A percentile compares a stretch with the other conserved stretches of the same genome.
These are phyloP conservation scores for Sporobolomyces roseus DNA, from an alignment of 768 basidiomycete genomes.

Conservation along the genomic window DNA sequence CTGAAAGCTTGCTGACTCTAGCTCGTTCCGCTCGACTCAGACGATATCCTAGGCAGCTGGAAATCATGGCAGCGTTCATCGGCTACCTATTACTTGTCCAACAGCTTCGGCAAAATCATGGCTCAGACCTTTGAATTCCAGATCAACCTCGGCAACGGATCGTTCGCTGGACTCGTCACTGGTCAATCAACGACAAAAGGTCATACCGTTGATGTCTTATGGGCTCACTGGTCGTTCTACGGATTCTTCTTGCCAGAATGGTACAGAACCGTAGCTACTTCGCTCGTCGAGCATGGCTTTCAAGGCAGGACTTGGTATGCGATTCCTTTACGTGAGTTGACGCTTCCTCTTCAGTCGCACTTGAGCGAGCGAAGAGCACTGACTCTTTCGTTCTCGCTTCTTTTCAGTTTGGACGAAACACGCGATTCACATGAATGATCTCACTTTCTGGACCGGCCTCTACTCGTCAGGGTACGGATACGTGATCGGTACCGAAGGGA, in stretches of 20 bases:
- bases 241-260: slow-evolving; percentile 14
- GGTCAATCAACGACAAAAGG: slow-evolving; percentile 18
- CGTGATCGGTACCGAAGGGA: background rate
- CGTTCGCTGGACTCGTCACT: slow-evolving; percentile 26
- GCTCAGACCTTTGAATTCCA: slow-evolving; percentile 24
- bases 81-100: slow-evolving; percentile 9
- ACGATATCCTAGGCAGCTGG: slow-evolving; percentile 15
- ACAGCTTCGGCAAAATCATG: slow-evolving; percentile 12
- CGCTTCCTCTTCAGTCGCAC: background rate
- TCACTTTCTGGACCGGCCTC: slow-evolving; percentile 19
- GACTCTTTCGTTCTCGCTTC: background rate
- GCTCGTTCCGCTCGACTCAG: no score
- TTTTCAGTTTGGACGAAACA: slow-evolving; percentile 33
- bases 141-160: slow-evolving; percentile 32
- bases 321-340: slow-evolving; percentile 20
- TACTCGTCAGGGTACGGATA: slow-evolving; percentile 24
- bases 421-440: slow-evolving; percentile 10
- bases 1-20: no score
- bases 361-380: no score
- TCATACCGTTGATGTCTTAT: slow-evolving; percentile 8
- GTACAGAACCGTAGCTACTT: slow-evolving; percentile 12
- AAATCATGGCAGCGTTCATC: slow-evolving; percentile 22
- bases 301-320: slow-evolving; percentile 20
- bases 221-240: slow-evolving; percentile 31
- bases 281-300: slow-evolving; percentile 15